Evolutionary conservation across 257 asterid genomes (phyloP), one percentile per base, ranked within the genome.

Genomic region (Catharanthus roseus): DNA sequence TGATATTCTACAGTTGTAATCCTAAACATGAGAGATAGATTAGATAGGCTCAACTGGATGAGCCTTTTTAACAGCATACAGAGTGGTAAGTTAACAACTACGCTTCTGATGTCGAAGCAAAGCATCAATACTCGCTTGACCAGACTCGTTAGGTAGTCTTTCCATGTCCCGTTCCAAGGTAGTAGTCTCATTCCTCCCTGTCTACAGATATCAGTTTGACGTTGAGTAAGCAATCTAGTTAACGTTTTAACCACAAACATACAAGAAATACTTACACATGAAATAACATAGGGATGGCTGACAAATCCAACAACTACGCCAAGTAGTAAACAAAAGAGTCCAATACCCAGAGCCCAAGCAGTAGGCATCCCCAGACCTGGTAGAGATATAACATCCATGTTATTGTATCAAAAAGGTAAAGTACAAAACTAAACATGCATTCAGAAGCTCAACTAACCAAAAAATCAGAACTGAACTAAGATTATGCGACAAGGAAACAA

Each of bases 81-180:
- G 9, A 68, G 24, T 13, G 81, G 56, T 47, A 89, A 79, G 64
- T 86, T 86, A 92, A 82, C 98, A 92, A 83, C 49, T 90, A 31
- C 97, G 97, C 72, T 92, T 92, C 74, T 85, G 84, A 86, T 76
- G 81, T 65, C 98, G 86, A 87, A 92, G 95, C 67, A 92, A 78
- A 85, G 77, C 73, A 73, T 88, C 98, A 21, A 72, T 76, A 71
- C 69, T 82, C 44, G 91, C 80, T 84, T 92, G 93, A 83, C 96
- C 97, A 82, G 90, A 78, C 77, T 87, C 89, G 72, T 90, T 87
- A 82, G 95, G 93, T 76, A 90, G 73, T 18, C 86, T 69, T 80
- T 92, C 98, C 89, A 90, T 82, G 96, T 90, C 96, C 71, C 81
- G 82, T 66, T 72, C 92, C 62, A 23, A 45, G 60, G 82, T 78